Evolutionary conservation across 805 yeast species (phyloP).

Genomic region (Yarrowia sp.): DNA sequence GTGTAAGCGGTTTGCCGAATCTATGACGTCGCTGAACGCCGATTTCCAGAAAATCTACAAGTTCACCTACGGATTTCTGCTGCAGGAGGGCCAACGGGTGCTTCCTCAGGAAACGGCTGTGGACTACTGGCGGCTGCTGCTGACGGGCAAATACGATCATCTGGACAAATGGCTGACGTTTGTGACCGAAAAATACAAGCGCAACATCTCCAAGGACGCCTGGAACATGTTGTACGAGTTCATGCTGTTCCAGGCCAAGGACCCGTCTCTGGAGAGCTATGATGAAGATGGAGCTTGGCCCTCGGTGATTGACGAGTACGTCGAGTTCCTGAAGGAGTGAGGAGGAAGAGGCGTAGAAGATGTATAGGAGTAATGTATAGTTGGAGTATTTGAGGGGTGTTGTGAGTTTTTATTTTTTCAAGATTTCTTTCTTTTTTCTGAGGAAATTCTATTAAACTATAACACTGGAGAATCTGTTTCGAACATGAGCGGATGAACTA

Average conservation of each 20-base stretch:
- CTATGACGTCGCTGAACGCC: conserved; percentile 20
- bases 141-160: conserved; percentile 53
- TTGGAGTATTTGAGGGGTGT: background rate
- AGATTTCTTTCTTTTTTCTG: no score
- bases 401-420: no score
- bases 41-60: conserved; percentile 65
- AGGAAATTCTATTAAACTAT: no score
- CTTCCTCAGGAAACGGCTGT: conserved; percentile 67
- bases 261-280: conserved; percentile 64
- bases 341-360: no score
- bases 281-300: conserved; percentile 95
- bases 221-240: conserved; percentile 87
- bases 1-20: background rate
- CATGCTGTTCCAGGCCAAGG: conserved; percentile 56
- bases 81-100: conserved; percentile 65
- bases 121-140: conserved; percentile 78
- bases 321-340: conserved; percentile 57
- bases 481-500: no score
- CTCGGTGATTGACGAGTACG: conserved; percentile 80
- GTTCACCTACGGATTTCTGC: conserved; percentile 71
- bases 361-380: background rate
- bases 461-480: no score
- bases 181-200: conserved; percentile 54
- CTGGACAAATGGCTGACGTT: conserved; percentile 63
- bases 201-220: conserved; percentile 69